Conservation (phyloP, 805 yeast species). For the Novakomyces olei region DNA sequence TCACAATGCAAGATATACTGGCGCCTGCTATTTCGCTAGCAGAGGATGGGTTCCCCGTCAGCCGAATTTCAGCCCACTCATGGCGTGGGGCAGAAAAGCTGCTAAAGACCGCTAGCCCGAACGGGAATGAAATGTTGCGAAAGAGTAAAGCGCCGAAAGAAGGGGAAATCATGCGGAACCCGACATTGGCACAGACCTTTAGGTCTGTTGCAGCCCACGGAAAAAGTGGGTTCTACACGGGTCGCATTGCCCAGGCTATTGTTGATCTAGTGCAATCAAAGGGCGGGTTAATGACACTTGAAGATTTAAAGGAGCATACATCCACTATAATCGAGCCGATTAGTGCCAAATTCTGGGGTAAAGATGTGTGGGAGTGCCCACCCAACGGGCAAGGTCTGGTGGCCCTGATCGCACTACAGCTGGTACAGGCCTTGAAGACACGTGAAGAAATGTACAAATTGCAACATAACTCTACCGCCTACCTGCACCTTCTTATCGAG, state of each 20-base stretch:
- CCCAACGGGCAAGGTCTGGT: constrained; percentile 70
- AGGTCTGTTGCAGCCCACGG: constrained; percentile 33
- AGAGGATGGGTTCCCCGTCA: constrained; percentile 41
- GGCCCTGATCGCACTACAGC: constrained; percentile 48
- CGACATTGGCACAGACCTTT: constrained; percentile 30
- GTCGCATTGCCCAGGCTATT: constrained; percentile 45
- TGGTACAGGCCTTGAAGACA: constrained; percentile 32
- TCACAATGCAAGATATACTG: constrained; percentile 33
- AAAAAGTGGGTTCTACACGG: constrained; percentile 45
- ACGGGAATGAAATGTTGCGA: constrained; percentile 16
- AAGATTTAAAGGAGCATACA: constrained; percentile 35
- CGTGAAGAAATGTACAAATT: constrained; percentile 10
- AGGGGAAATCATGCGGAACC: constrained; percentile 37
- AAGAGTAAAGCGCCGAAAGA: constrained; percentile 26
- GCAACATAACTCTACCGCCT: constrained; percentile 48
- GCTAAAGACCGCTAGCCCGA: constrained; percentile 15
- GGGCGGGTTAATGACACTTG: constrained; percentile 34
- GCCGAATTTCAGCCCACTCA: constrained; percentile 30
- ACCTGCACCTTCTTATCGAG: constrained; percentile 48
- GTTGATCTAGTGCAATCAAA: constrained; percentile 28
- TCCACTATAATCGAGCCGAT: constrained; percentile 50
- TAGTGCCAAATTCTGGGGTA: constrained; percentile 27
- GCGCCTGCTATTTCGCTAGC: constrained; percentile 50
- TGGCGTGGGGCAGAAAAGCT: constrained; percentile 29
- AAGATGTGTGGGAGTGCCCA: constrained; percentile 56